Conservation (phyloP, 192 early-diverging fungal species). For the Coemansia asiatica region DNA sequence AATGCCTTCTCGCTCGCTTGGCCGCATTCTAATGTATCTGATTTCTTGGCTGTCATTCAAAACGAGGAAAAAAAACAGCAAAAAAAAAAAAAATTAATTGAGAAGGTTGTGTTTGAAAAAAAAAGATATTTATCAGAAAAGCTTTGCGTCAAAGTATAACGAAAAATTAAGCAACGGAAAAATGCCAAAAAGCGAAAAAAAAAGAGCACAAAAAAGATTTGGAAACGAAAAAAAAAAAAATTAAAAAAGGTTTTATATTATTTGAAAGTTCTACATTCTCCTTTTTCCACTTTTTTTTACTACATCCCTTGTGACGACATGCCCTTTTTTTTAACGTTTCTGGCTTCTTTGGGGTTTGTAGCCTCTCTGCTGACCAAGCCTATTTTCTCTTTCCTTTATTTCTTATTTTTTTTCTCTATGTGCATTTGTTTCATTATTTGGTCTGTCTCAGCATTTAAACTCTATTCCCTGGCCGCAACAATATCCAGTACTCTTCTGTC, state of each 20-base stretch:
- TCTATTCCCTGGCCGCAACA: too few relatives aligned
- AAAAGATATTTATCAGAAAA: background rate
- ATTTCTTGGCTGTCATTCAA: background rate
- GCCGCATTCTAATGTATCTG: background rate
- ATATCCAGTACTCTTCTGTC: too few relatives aligned
- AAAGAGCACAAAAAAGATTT: too few relatives aligned
- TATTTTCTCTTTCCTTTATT: background rate
- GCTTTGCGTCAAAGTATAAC: too few relatives aligned
- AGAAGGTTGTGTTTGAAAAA: background rate
- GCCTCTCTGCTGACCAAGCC: background rate
- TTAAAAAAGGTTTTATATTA: background rate
- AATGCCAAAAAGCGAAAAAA: too few relatives aligned
- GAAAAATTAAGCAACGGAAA: too few relatives aligned
- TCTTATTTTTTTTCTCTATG: background rate
- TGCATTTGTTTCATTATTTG: background rate
- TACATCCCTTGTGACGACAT: background rate
- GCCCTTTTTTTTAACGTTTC: background rate
- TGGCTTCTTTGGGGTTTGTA: background rate
- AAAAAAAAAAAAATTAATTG: background rate
- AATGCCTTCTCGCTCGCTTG: background rate
- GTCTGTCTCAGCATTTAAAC: background rate
- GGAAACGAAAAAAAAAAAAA: too few relatives aligned
- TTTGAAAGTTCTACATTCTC: background rate
- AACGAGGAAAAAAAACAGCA: background rate
- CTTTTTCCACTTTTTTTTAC: background rate